phyloP scores from a whole-genome alignment of 1,139 yeast genomes.

The Kluyveromyces marxianus region DNA sequence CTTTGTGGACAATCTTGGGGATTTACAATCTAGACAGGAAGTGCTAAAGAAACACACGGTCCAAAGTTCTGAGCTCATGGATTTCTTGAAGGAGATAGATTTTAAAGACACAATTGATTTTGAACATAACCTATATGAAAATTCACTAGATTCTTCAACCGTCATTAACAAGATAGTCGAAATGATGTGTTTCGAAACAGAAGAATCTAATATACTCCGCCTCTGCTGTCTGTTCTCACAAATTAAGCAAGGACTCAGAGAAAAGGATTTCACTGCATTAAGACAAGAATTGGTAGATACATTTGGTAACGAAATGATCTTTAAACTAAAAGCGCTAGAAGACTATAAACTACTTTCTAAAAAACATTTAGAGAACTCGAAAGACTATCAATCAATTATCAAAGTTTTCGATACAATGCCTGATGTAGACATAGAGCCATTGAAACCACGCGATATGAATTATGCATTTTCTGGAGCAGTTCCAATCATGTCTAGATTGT shows the following conservation, averaged over 20 bases:
- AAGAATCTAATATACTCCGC: slow-evolving; percentile 14
- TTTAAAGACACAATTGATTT: slow-evolving; percentile 56
- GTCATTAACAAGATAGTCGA: slow-evolving; percentile 20
- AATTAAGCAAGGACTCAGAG: slow-evolving; percentile 23
- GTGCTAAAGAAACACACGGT: slow-evolving; percentile 67
- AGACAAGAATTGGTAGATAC: slow-evolving; percentile 25
- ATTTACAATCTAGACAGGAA: slow-evolving; percentile 60
- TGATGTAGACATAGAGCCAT: slow-evolving; percentile 13
- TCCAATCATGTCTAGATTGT: slow-evolving; percentile 25
- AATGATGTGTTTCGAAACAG: slow-evolving; percentile 21
- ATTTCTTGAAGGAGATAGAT: slow-evolving; percentile 38
- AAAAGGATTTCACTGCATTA: slow-evolving; percentile 22
- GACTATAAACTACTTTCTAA: slow-evolving; percentile 15
- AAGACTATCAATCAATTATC: slow-evolving; percentile 6
- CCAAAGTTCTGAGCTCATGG: slow-evolving; percentile 62
- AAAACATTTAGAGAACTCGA: slow-evolving; percentile 12
- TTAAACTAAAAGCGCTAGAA: slow-evolving; percentile 21
- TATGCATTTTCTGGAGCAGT: slow-evolving; percentile 32
- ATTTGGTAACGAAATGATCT: slow-evolving; percentile 23
- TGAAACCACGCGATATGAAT: slow-evolving; percentile 20
- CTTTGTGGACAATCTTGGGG: slow-evolving; percentile 65
- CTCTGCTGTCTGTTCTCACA: slow-evolving; percentile 22
- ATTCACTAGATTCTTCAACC: slow-evolving; percentile 18
- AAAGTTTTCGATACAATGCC: slow-evolving; percentile 21
- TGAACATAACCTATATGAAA: slow-evolving; percentile 46